Conservation (phyloP, 2,329 filamentous ascomycete genomes). For the Phoma herbarum region DNA sequence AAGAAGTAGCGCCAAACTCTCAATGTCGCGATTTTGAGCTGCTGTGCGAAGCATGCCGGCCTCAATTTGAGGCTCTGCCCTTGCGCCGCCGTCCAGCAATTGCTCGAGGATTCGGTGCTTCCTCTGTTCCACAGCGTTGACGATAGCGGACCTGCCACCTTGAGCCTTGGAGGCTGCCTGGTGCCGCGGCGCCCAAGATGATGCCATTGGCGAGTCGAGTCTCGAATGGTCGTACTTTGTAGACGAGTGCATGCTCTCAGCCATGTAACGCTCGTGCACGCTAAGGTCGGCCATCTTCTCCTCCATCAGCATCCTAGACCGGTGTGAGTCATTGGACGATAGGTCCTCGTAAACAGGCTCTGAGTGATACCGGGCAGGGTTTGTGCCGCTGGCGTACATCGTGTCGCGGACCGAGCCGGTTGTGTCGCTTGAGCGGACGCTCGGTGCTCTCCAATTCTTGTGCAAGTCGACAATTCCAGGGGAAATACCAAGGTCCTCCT, state of each 20-base stretch:
- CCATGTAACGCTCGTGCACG: conserved; percentile 36
- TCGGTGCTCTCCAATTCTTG: conserved; percentile 41
- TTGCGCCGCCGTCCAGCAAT: conserved; percentile 44
- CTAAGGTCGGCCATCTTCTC: conserved; percentile 38
- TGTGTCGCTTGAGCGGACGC: conserved; percentile 36
- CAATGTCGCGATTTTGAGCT: conserved; percentile 42
- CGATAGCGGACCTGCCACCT: conserved; percentile 49
- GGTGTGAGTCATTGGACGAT: conserved; percentile 32
- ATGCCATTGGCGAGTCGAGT: conserved; percentile 29
- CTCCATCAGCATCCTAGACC: conserved; percentile 35
- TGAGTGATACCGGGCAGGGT: conserved; percentile 30
- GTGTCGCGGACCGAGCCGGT: conserved; percentile 40
- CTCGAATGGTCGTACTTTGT: conserved; percentile 21
- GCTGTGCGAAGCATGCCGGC: conserved; percentile 45
- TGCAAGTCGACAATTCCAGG: conserved; percentile 37
- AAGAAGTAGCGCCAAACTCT: conserved; percentile 40
- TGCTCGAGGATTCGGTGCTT: conserved; percentile 66
- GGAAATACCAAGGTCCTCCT: conserved; percentile 26
- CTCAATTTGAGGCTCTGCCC: conserved; percentile 41
- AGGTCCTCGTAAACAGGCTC: conserved; percentile 37
- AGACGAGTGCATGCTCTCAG: conserved; percentile 30
- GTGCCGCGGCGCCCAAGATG: conserved; percentile 35
- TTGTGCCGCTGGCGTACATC: conserved; percentile 32
- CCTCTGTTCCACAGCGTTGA: conserved; percentile 67
- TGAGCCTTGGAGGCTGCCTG: conserved; percentile 37